Evolutionary conservation across 345 rosid species (phyloP).

Genomic region (Citrus trifoliata): DNA sequence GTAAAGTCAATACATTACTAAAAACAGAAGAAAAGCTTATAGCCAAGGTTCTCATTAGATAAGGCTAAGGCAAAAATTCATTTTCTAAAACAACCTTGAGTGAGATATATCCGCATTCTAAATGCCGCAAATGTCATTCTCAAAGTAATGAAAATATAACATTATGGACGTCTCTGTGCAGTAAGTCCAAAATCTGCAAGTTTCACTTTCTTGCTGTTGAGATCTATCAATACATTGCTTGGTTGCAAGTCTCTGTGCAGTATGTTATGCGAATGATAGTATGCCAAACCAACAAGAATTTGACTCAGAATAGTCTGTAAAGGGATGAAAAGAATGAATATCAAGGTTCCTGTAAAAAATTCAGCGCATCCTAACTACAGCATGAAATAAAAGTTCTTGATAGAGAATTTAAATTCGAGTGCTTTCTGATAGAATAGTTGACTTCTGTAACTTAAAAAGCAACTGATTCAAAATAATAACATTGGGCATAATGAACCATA

Average conservation of each 20-base stretch:
- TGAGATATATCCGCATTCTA: background rate
- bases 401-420: too few relatives aligned
- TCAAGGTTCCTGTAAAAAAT: background rate
- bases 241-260: slow-evolving; percentile 54
- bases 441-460: background rate
- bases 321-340: background rate
- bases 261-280: slow-evolving; percentile 49
- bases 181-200: slow-evolving; percentile 57
- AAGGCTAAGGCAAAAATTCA: background rate
- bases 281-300: slow-evolving; percentile 6
- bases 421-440: background rate
- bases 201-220: slow-evolving; percentile 35
- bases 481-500: background rate
- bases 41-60: background rate
- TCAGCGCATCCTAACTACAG: too few relatives aligned
- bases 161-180: slow-evolving; percentile 1
- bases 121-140: background rate
- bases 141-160: background rate
- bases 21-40: background rate
- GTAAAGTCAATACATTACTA: background rate
- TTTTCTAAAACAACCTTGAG: background rate
- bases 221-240: slow-evolving; percentile 43
- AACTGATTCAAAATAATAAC: background rate
- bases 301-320: slow-evolving; percentile 2
- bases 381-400: too few relatives aligned